Base-by-base conservation (phyloP, 169 alveolate genomes). In the Plasmodium inui region DNA sequence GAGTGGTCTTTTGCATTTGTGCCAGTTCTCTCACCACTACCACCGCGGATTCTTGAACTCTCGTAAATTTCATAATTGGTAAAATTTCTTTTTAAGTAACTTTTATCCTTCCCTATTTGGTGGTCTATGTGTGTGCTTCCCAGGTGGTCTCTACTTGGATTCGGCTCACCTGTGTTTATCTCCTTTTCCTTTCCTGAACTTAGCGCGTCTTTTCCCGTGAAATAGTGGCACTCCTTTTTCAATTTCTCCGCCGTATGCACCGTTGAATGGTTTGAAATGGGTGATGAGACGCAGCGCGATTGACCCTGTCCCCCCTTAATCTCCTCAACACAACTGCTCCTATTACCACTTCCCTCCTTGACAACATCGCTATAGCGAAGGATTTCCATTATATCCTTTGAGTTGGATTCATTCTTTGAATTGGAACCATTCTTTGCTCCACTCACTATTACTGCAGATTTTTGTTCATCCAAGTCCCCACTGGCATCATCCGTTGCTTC, bases 11-110 rank as follows among this genome's bases (percentile, higher is more conserved):
- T 22, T 67, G n/a, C 55, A 28, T 2, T 55, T 22, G 12, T 57
- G 55, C 71, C 34, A 53, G 17, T 32, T 55, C 22, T 30, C 17
- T 12, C n/a, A 17, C 19, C 26, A 26, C 6, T 19, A 14, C 71
- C 41, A 17, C 22, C 78, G 17, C 12, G 9, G 17, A 53, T 50
- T 17, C 71, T 83, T 22, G 82, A 83, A 83, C 74, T 34, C 2
- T 83, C 82, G 34, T 41, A 70, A 70, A 83, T 39, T 83, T 83
- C 92, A 71, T 83, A 70, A 39, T 53, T 67, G 19, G 46, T 71
- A 44, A 61, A 67, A 83, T 83, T 83, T 2, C 67, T 39, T 67
- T 83, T 32, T 82, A 39, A 3, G 37, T 37, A 26, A 26, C 30
- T 44, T 26, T 50, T 30, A 3, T 5, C 79, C 70, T 82, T 44